Conservation (phyloP, 1,139 yeast genomes). For the Suhomyces panamericanus region DNA sequence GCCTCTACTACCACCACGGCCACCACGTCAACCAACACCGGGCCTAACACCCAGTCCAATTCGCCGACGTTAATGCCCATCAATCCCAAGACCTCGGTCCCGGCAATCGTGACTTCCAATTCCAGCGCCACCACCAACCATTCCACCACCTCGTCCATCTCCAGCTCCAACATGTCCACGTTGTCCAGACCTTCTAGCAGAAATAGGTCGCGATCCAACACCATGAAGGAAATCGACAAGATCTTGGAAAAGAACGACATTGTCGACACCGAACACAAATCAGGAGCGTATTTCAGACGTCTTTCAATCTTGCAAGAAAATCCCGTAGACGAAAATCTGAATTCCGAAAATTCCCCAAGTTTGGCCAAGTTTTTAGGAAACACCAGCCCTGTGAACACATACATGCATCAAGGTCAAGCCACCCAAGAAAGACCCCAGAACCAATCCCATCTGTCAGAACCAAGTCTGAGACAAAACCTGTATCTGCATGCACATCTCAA, state of each 20-base stretch:
- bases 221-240: slow-evolving; percentile 41
- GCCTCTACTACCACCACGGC: slow-evolving; percentile 18
- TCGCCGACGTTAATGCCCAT: slow-evolving; percentile 15
- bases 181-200: slow-evolving; percentile 11
- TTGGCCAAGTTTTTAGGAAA: background rate
- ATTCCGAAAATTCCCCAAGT: background rate
- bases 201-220: slow-evolving; percentile 39
- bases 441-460: slow-evolving; percentile 2
- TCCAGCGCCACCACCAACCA: background rate
- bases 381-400: background rate
- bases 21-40: slow-evolving; percentile 22
- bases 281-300: slow-evolving; percentile 70
- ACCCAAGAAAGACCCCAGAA: too few relatives aligned
- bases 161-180: slow-evolving; percentile 9
- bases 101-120: slow-evolving; percentile 6
- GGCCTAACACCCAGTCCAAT: slow-evolving; percentile 17
- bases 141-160: slow-evolving; percentile 4
- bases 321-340: slow-evolving; percentile 33
- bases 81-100: slow-evolving; percentile 1
- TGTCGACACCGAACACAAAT: slow-evolving; percentile 48
- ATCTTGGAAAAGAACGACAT: slow-evolving; percentile 42
- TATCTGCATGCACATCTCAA: slow-evolving; percentile 8
- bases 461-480: slow-evolving; percentile 11
- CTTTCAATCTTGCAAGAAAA: slow-evolving; percentile 68
- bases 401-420: background rate